Evolutionary conservation across 169 alveolate species (phyloP).

Genomic region (Plasmodium gonderi): DNA sequence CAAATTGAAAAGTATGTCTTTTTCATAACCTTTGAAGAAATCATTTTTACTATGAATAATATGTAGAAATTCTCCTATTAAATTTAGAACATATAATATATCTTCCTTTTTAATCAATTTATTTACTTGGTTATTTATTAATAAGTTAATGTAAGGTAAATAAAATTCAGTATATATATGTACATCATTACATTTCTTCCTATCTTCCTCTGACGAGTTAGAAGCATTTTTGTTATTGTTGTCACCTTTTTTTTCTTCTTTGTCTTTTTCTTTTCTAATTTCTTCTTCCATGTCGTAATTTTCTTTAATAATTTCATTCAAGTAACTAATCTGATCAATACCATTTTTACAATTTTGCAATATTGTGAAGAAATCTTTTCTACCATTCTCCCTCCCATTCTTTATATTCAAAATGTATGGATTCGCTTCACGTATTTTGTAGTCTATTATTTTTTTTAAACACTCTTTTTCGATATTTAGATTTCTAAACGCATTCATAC

Average conservation of each 20-base stretch:
- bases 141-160: slow-evolving; percentile 35
- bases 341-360: slow-evolving; percentile 48
- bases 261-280: background rate
- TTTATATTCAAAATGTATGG: slow-evolving; percentile 22
- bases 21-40: slow-evolving; percentile 5
- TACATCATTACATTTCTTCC: background rate
- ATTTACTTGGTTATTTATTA: slow-evolving; percentile 39
- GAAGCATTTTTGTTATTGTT: background rate
- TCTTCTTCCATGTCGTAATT: background rate
- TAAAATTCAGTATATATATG: slow-evolving; percentile 52
- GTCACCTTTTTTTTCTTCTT: background rate
- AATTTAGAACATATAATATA: slow-evolving; percentile 41
- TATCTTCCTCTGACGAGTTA: background rate
- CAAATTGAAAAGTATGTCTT: slow-evolving; percentile 37
- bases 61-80: slow-evolving; percentile 57
- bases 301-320: slow-evolving; percentile 25
- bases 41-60: slow-evolving; percentile 17
- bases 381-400: slow-evolving; percentile 3
- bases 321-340: slow-evolving; percentile 30
- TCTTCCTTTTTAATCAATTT: slow-evolving; percentile 44
- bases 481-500: slow-evolving; percentile 26
- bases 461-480: slow-evolving; percentile 45
- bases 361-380: slow-evolving; percentile 6
- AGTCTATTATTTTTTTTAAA: slow-evolving; percentile 17
- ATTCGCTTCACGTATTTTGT: slow-evolving; percentile 24